phyloP scores from a whole-genome alignment of 1,139 yeast species.

The Magnusiomyces sp. region DNA sequence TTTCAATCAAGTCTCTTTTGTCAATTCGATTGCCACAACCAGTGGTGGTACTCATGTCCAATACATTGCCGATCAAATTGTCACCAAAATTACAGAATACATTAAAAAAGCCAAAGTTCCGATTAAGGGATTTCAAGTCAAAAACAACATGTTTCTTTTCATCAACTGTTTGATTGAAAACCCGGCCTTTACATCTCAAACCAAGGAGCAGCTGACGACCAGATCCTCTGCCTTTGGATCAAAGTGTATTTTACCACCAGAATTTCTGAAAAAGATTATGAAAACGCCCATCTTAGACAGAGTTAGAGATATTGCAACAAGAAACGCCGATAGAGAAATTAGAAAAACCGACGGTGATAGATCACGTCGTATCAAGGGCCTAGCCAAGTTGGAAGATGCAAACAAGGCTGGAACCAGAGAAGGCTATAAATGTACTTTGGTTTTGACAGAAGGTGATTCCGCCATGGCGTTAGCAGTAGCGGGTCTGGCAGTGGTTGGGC shows the following conservation, averaged over 20 bases:
- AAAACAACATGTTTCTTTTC: conserved; percentile 83
- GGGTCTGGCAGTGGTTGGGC: conserved; percentile 90
- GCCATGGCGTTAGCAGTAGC: conserved; percentile 90
- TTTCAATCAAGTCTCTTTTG: conserved; percentile 93
- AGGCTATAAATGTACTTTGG: conserved; percentile 84
- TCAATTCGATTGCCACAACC: conserved; percentile 95
- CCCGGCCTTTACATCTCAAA: conserved; percentile 96
- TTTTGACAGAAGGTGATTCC: conserved; percentile 95
- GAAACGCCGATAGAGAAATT: conserved; percentile 80
- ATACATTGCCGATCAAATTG: conserved; percentile 75
- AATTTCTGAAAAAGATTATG: conserved; percentile 60
- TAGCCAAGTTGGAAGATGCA: conserved; percentile 90
- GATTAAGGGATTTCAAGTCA: conserved; percentile 81
- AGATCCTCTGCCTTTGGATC: conserved; percentile 87
- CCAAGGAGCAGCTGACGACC: conserved; percentile 92
- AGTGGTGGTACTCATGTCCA: conserved; percentile 96
- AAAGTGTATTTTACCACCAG: conserved; percentile 63
- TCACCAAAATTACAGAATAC: conserved; percentile 60
- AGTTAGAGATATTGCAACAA: conserved; percentile 72
- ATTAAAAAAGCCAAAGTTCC: conserved; percentile 70
- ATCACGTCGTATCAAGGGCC: conserved; percentile 79
- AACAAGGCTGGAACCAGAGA: conserved; percentile 93
- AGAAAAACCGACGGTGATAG: conserved; percentile 94
- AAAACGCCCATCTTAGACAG: conserved; percentile 79
- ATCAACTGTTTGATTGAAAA: conserved; percentile 90